Conservation (phyloP, 345 rosid genomes). For the Mangifera indica region DNA sequence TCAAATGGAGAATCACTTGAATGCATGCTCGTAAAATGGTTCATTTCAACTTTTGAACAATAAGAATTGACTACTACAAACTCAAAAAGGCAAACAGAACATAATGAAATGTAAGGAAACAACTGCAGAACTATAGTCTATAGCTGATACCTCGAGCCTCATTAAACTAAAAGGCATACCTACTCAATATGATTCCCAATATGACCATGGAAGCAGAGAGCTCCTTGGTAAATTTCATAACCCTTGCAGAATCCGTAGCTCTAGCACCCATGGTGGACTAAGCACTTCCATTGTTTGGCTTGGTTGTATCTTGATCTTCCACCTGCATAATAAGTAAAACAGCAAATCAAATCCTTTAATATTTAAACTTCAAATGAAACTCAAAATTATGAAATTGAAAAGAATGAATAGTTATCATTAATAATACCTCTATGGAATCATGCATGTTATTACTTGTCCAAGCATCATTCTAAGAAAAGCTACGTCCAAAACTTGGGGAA, state of each 20-base stretch:
- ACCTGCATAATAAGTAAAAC: constrained; percentile 40
- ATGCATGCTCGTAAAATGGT: constrained; percentile 4
- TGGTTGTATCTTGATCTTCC: constrained; percentile 39
- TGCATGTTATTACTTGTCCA: constrained; percentile 53
- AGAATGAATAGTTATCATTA: neutral
- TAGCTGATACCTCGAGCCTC: neutral
- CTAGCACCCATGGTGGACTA: constrained; percentile 59
- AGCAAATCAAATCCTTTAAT: neutral
- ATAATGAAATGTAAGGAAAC: neutral
- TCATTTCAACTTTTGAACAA: neutral
- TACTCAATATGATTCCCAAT: constrained; percentile 61
- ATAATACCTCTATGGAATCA: constrained; percentile 50
- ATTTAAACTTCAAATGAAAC: neutral
- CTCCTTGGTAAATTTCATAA: constrained; percentile 77
- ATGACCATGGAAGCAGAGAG: constrained; percentile 71
- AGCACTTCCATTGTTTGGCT: constrained; percentile 36
- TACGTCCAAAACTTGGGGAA: constrained; percentile 67
- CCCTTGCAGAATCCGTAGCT: constrained; percentile 87
- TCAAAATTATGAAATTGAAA: neutral
- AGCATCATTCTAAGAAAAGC: constrained; percentile 69
- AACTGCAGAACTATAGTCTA: neutral
- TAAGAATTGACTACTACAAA: neutral
- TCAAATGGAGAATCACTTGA: neutral
- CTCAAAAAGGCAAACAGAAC: constrained; percentile 7
- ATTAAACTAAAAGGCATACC: neutral